Evolutionary conservation across 805 yeast genomes (phyloP).

Genomic region (Myxozyma vanderwaltii): DNA sequence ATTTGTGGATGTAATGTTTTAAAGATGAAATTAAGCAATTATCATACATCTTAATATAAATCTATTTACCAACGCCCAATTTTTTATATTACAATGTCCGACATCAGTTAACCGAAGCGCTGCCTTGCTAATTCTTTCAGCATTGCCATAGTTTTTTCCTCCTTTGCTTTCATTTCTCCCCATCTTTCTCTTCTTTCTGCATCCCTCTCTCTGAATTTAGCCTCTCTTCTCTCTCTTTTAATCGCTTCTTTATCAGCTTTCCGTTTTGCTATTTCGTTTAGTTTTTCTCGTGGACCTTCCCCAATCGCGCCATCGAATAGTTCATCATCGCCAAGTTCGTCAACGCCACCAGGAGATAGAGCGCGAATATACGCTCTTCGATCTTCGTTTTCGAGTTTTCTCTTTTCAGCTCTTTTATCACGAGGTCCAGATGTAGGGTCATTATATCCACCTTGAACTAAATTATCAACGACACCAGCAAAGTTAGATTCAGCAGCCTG

Average conservation of each 20-base stretch:
- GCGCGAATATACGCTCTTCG: constrained; percentile 19
- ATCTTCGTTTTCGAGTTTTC: constrained; percentile 23
- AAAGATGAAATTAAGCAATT: too few relatives aligned
- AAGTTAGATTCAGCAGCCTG: neutral
- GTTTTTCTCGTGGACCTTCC: constrained; percentile 4
- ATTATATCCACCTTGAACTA: constrained; percentile 13
- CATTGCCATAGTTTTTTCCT: constrained; percentile 29
- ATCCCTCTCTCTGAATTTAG: constrained; percentile 25
- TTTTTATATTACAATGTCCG: neutral
- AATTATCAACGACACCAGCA: constrained; percentile 22
- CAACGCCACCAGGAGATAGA: constrained; percentile 25
- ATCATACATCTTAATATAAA: too few relatives aligned
- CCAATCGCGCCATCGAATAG: constrained; percentile 14
- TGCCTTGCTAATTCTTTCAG: constrained; percentile 28
- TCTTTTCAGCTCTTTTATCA: constrained; percentile 18
- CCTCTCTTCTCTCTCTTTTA: constrained; percentile 26
- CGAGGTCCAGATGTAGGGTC: constrained; percentile 13
- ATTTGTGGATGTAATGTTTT: neutral
- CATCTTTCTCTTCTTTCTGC: constrained; percentile 31
- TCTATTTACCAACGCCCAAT: too few relatives aligned
- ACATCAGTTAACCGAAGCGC: constrained; percentile 29
- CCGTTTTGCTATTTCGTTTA: constrained; percentile 23
- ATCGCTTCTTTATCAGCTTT: constrained; percentile 24
- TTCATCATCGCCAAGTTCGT: constrained; percentile 28
- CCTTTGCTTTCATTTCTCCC: constrained; percentile 25